Evolutionary conservation across 805 yeast genomes (phyloP).

Genomic region (Tetrapisispora pingtungensis): DNA sequence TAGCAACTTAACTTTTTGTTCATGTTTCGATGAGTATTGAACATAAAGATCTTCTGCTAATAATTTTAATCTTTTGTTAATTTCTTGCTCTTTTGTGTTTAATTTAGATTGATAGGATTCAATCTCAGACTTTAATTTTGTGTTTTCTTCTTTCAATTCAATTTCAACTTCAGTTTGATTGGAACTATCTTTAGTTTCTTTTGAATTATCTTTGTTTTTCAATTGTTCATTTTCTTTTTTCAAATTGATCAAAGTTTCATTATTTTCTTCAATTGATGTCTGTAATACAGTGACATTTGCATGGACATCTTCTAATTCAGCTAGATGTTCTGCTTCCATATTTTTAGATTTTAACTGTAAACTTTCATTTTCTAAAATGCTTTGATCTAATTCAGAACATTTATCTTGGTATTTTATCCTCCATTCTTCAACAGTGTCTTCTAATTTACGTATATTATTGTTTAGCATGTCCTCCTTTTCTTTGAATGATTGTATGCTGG

Average conservation of each 20-base stretch:
- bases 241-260: constrained; percentile 21
- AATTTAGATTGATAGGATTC: constrained; percentile 29
- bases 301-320: constrained; percentile 31
- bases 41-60: constrained; percentile 61
- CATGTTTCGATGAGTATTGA: constrained; percentile 71
- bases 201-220: constrained; percentile 14
- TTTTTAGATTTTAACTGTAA: constrained; percentile 16
- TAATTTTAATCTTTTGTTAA: constrained; percentile 47
- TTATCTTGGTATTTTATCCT: constrained; percentile 14
- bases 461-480: constrained; percentile 17
- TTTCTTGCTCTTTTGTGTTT: constrained; percentile 35
- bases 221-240: constrained; percentile 17
- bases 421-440: constrained; percentile 21
- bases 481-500: constrained; percentile 27
- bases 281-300: constrained; percentile 29
- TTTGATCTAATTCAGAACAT: constrained; percentile 14
- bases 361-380: constrained; percentile 21
- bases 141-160: constrained; percentile 6
- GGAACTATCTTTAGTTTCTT: neutral
- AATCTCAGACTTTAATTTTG: constrained; percentile 17
- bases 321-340: constrained; percentile 29
- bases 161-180: neutral
- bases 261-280: constrained; percentile 19
- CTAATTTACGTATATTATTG: constrained; percentile 28
- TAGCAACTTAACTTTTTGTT: constrained; percentile 53